Evolutionary conservation across 345 rosid genomes (phyloP).

Genomic region (Rhodomyrtus tomentosa): DNA sequence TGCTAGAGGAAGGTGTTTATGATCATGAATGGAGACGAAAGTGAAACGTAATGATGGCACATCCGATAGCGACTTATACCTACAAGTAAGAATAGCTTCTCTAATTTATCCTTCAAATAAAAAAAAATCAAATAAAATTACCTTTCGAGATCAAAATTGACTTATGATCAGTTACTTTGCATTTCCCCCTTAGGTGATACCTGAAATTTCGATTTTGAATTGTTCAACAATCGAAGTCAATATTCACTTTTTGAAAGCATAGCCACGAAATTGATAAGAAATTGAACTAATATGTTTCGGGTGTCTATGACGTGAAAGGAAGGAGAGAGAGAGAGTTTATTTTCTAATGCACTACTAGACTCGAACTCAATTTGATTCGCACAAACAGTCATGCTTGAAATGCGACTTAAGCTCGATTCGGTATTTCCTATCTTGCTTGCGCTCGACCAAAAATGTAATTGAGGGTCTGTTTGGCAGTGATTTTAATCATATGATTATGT

Average conservation of each 20-base stretch:
- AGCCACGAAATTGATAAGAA: fast-evolving
- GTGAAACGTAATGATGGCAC: not conserved
- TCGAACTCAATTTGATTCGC: not conserved
- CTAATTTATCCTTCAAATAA: not conserved
- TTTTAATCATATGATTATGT: too few relatives aligned
- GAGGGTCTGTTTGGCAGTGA: too few relatives aligned
- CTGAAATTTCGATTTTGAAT: not conserved
- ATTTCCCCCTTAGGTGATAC: not conserved
- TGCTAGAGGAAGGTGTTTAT: not conserved
- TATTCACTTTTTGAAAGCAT: not conserved
- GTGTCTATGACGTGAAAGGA: not conserved
- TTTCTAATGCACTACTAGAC: not conserved
- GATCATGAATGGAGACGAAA: not conserved
- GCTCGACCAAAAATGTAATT: not conserved
- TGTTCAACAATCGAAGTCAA: not conserved
- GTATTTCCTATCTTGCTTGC: not conserved
- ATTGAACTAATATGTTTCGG: not conserved
- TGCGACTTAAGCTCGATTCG: not conserved
- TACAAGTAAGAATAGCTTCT: not conserved
- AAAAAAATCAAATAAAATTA: not conserved
- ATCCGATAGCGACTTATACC: not conserved
- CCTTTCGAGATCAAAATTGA: not conserved
- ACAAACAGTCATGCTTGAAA: not conserved
- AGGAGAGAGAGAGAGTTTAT: not conserved
- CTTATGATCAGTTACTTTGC: not conserved